Percentiles rank a stretch among this genome's conserved stretches.
Evolutionary conservation across 352 stramenopile genomes (phyloP).

Genomic region (Phytophthora pinifolia): DNA sequence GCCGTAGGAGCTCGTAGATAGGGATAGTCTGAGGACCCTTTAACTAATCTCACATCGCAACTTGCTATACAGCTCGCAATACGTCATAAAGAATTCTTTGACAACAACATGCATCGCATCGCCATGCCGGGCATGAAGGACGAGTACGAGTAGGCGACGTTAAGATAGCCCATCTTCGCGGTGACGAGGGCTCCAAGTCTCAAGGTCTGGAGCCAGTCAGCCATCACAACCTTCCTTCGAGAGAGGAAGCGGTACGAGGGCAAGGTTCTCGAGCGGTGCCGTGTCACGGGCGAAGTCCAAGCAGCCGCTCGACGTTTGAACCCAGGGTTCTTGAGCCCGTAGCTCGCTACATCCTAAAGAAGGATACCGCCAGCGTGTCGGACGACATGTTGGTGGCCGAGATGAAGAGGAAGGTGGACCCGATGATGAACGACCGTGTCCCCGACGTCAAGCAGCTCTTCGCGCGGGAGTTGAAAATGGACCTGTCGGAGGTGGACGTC

Average conservation of each 20-base stretch:
- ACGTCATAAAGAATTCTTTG: constrained; percentile 15
- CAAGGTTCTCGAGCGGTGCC: constrained; percentile 9
- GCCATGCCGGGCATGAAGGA: constrained; percentile 3
- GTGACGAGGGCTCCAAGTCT: constrained; percentile 5
- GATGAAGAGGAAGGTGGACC: constrained; percentile 15
- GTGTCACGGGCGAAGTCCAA: constrained; percentile 13
- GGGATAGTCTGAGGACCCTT: too few relatives aligned
- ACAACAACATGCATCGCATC: constrained; percentile 4
- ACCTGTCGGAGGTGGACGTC: constrained; percentile 15
- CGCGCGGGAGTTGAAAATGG: constrained; percentile 8
- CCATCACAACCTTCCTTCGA: constrained; percentile 9
- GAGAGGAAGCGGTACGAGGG: constrained; percentile 11
- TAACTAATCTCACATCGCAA: constrained; percentile 1
- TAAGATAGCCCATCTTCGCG: constrained; percentile 18
- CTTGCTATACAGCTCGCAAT: neutral
- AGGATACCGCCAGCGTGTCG: constrained; percentile 8
- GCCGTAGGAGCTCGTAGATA: too few relatives aligned
- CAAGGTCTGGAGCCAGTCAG: constrained; percentile 11
- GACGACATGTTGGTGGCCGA: too few relatives aligned
- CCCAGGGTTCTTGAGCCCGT: constrained; percentile 14
- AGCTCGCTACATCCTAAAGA: constrained; percentile 21
- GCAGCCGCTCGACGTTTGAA: constrained; percentile 10
- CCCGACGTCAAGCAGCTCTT: constrained; percentile 5
- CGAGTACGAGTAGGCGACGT: constrained; percentile 14
- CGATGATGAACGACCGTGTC: constrained; percentile 2